phyloP scores from a whole-genome alignment of 106 monocot genomes.

The Apostasia ramifera region DNA sequence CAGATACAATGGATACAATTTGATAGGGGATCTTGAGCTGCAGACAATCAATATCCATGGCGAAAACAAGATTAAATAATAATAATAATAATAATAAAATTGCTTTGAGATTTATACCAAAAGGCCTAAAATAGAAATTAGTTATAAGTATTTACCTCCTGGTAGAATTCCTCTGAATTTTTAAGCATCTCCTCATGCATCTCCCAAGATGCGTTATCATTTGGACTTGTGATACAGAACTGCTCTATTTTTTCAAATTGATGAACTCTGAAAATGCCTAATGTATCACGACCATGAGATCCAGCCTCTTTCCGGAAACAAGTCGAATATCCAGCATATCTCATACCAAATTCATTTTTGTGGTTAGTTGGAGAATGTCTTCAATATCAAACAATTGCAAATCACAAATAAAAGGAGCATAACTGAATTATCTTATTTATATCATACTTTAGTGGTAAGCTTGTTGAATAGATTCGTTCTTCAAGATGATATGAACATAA shows the following conservation, averaged over 20 bases:
- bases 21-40: conserved; percentile 85
- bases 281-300: conserved; percentile 91
- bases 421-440: not conserved
- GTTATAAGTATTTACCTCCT: conserved; percentile 33
- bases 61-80: too few species aligned
- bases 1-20: conserved; percentile 87
- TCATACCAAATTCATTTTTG: conserved; percentile 3
- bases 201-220: conserved; percentile 86
- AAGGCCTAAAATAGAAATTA: not conserved
- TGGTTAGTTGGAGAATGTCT: not conserved
- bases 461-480: conserved; percentile 66
- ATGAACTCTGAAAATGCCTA: conserved; percentile 95
- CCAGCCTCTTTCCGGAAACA: conserved; percentile 97
- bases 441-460: conserved; percentile 58
- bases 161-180: conserved; percentile 91
- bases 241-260: conserved; percentile 98
- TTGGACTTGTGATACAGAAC: conserved; percentile 85
- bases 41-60: not conserved
- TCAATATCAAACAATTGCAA: not conserved
- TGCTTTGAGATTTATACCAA: not conserved
- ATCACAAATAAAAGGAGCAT: not conserved
- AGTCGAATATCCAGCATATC: conserved; percentile 94
- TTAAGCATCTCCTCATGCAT: conserved; percentile 97
- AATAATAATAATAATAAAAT: too few species aligned
- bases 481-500: conserved; percentile 87